Evolutionary conservation across 768 basidiomycete genomes (phyloP).

Genomic region (Russula emetica): DNA sequence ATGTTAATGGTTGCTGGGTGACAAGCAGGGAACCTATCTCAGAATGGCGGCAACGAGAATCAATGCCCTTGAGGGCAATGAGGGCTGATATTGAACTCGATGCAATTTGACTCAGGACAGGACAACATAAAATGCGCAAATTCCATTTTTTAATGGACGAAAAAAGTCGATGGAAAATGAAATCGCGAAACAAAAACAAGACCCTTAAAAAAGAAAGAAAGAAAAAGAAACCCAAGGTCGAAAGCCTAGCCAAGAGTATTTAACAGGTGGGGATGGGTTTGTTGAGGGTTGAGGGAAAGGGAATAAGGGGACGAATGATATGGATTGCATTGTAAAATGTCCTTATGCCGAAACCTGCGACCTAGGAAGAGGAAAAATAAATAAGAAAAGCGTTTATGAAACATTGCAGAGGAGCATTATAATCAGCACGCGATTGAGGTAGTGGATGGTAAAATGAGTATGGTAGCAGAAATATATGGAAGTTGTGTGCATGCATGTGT

Average conservation of each 20-base stretch:
- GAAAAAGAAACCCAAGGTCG: background rate
- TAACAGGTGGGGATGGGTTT: background rate
- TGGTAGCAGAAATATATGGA: constrained; percentile 13
- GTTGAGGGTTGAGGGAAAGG: background rate
- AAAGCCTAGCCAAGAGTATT: constrained; percentile 3
- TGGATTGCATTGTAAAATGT: constrained; percentile 9
- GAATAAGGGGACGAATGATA: background rate
- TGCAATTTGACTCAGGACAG: background rate
- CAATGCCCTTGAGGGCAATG: background rate
- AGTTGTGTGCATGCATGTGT: constrained; percentile 1
- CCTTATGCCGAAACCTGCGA: constrained; percentile 22
- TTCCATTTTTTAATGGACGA: background rate
- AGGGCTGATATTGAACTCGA: too few relatives aligned
- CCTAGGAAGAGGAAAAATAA: constrained; percentile 7
- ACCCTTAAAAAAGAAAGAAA: background rate
- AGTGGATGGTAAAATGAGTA: background rate
- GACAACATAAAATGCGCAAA: background rate
- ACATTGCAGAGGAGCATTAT: constrained; percentile 6
- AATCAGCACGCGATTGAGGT: constrained; percentile 5
- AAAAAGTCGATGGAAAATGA: background rate
- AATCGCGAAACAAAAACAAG: background rate
- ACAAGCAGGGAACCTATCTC: too few relatives aligned
- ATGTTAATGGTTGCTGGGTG: too few relatives aligned
- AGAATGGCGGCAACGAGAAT: background rate
- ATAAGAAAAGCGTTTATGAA: constrained; percentile 7